Evolutionary conservation across 176 grass and related monocot genomes (phyloP).

Genomic region (Saccharum spontaneum): DNA sequence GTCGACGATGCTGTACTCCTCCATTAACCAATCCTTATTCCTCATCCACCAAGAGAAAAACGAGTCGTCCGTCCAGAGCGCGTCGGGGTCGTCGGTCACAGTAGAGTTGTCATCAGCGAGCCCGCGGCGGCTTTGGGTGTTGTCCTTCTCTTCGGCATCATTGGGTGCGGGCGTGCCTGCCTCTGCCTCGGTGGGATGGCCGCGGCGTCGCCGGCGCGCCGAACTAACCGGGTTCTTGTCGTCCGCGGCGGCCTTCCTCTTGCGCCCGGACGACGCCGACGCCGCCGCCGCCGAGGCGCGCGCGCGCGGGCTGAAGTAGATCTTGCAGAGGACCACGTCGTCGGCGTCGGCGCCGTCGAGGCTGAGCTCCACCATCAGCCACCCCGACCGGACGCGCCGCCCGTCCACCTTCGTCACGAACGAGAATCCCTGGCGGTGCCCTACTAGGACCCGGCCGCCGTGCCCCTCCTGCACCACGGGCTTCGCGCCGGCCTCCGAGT

Average conservation of each 20-base stretch:
- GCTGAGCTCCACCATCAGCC: slow-evolving; percentile 51
- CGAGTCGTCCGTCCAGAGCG: neutral
- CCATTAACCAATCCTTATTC: neutral
- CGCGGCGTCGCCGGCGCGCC: neutral
- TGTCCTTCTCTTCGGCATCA: neutral
- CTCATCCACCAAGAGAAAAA: neutral
- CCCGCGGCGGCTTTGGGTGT: no score
- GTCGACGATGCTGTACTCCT: neutral
- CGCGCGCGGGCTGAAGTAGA: slow-evolving; percentile 40
- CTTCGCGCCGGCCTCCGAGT: slow-evolving; percentile 35
- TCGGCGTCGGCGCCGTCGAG: slow-evolving; percentile 10
- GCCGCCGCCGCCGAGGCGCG: neutral
- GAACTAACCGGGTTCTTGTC: neutral
- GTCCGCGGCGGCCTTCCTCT: slow-evolving; percentile 36
- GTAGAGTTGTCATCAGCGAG: neutral
- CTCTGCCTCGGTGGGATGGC: neutral
- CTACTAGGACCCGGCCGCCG: neutral
- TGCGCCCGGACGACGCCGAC: neutral
- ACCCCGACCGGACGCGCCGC: slow-evolving; percentile 19
- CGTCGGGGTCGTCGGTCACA: neutral
- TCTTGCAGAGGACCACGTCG: slow-evolving; percentile 31
- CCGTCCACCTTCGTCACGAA: slow-evolving; percentile 32
- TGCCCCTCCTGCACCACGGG: neutral
- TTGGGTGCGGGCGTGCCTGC: neutral
- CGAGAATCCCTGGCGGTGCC: slow-evolving; percentile 38